Conservation (phyloP, 2,329 filamentous ascomycete species). For the Fusarium duplospermum region DNA sequence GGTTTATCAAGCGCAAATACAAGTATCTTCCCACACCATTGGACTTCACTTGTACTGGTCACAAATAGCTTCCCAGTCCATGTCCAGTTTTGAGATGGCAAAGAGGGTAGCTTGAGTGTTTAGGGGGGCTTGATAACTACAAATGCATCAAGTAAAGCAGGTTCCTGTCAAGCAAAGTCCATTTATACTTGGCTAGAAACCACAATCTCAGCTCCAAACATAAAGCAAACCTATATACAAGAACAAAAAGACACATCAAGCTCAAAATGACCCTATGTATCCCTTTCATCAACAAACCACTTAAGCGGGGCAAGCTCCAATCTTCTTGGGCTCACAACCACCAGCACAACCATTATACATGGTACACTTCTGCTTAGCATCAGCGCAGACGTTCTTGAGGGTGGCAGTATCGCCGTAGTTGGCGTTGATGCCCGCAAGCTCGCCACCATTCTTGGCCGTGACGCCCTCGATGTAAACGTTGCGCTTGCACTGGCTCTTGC, state of each 20-base stretch:
- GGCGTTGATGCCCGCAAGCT: conserved; percentile 31
- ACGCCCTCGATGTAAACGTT: conserved; percentile 28
- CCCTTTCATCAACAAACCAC: neutral
- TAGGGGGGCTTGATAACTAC: neutral
- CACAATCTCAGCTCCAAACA: neutral
- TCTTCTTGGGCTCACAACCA: conserved; percentile 44
- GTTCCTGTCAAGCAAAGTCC: neutral
- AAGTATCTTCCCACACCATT: accelerated
- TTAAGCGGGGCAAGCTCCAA: conserved; percentile 42
- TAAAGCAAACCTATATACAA: neutral
- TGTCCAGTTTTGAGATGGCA: neutral
- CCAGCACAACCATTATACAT: conserved; percentile 44
- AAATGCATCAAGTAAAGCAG: neutral
- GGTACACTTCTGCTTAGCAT: conserved; percentile 36
- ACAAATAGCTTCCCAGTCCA: neutral
- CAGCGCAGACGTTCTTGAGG: conserved; percentile 40
- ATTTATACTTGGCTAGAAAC: neutral
- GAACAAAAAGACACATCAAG: neutral
- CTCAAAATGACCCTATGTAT: neutral
- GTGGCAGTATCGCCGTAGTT: conserved; percentile 34
- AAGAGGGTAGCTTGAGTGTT: neutral
- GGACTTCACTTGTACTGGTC: neutral
- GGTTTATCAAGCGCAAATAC: neutral
- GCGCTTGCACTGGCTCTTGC: conserved; percentile 26
- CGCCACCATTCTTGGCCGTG: conserved; percentile 31